Percentiles rank a stretch among this genome's conserved stretches.
These are phyloP conservation scores for Botryotinia narcissicola DNA, from an alignment of 2,329 filamentous ascomycete species.

Conservation along the genomic window DNA sequence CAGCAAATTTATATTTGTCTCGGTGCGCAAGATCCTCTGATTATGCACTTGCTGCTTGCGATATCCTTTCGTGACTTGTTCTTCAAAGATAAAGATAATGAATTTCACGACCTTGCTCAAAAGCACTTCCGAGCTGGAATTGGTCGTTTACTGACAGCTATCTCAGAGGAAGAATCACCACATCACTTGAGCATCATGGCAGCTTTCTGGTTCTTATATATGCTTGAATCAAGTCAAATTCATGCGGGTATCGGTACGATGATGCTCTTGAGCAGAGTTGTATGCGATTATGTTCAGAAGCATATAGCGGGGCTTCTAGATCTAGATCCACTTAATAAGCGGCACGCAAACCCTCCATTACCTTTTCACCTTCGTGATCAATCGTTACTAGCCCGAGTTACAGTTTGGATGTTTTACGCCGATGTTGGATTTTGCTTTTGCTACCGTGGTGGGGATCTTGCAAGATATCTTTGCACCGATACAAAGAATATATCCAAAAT, in stretches of 20 bases:
- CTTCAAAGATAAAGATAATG: not conserved
- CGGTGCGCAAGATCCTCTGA: conserved; percentile 12
- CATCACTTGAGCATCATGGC: conserved; percentile 5
- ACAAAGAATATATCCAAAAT: conserved; percentile 9
- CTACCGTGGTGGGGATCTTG: conserved; percentile 14
- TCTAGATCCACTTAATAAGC: not conserved
- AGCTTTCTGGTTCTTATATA: conserved; percentile 18
- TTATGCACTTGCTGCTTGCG: conserved; percentile 12
- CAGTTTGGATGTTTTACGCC: conserved; percentile 13
- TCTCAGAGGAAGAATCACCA: not conserved
- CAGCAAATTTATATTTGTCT: conserved; percentile 14
- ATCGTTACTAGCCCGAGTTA: conserved; percentile 6
- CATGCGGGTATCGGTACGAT: conserved; percentile 9
- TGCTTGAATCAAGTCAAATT: conserved; percentile 7
- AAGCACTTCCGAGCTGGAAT: conserved; percentile 11
- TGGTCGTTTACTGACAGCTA: conserved; percentile 7
- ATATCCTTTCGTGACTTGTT: conserved; percentile 11
- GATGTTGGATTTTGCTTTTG: conserved; percentile 16
- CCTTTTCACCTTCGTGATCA: not conserved
- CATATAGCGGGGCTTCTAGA: conserved; percentile 1
- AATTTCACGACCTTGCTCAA: not conserved
- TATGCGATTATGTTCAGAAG: conserved; percentile 8
- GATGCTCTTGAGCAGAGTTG: conserved; percentile 9
- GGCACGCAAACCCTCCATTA: not conserved
- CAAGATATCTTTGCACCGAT: conserved; percentile 5